phyloP scores from a whole-genome alignment of 306 rosid species.

The Fragaria iinumae region DNA sequence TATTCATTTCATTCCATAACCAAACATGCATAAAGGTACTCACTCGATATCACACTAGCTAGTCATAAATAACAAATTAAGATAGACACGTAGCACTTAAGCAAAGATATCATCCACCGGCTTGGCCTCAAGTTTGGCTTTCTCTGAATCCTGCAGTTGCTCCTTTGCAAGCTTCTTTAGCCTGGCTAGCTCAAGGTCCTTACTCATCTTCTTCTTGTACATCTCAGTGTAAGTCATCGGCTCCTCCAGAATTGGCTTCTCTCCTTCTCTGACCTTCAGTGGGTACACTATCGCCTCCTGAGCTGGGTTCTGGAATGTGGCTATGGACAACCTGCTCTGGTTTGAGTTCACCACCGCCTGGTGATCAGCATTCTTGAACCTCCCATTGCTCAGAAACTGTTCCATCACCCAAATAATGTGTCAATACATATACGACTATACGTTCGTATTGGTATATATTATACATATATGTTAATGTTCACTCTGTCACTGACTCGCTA shows the following conservation, averaged over 20 bases:
- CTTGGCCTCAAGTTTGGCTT: constrained; percentile 28
- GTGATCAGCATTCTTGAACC: constrained; percentile 92
- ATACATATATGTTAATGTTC: too few species aligned
- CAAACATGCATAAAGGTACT: neutral
- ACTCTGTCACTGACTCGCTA: too few species aligned
- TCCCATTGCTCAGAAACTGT: constrained; percentile 83
- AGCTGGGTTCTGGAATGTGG: constrained; percentile 86
- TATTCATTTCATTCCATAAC: neutral
- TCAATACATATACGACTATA: neutral
- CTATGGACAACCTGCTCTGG: constrained; percentile 72
- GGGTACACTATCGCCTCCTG: constrained; percentile 70
- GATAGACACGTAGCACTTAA: neutral
- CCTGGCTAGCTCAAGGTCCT: constrained; percentile 60
- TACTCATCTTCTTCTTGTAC: constrained; percentile 74
- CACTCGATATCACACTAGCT: neutral
- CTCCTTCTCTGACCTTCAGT: constrained; percentile 60
- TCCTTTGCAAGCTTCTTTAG: constrained; percentile 66
- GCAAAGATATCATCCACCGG: constrained; percentile 54
- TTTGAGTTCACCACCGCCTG: constrained; percentile 93
- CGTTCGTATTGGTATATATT: too few species aligned
- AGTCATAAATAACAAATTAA: neutral
- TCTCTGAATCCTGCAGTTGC: constrained; percentile 24
- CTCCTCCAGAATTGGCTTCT: constrained; percentile 47
- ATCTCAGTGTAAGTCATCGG: constrained; percentile 72
- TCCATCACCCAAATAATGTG: neutral